A percentile compares a stretch with the other conserved stretches of the same genome.
Evolutionary conservation across 106 monocot genomes (phyloP).

Genomic region (Acanthochlamys bracteata): DNA sequence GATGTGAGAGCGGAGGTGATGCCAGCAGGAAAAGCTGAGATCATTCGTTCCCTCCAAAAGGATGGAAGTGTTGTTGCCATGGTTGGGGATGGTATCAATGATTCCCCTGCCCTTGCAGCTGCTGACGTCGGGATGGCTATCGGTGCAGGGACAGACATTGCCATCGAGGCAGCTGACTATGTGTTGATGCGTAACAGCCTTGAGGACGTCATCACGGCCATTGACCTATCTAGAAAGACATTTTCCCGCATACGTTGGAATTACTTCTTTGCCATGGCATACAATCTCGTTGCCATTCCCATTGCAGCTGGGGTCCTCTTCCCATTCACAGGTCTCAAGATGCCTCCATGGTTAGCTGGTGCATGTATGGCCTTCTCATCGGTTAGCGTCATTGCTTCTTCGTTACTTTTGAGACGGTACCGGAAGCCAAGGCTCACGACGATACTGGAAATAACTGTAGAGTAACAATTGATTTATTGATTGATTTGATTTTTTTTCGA

Average conservation of each 20-base stretch:
- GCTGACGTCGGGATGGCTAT: constrained; percentile 96
- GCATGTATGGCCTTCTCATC: constrained; percentile 94
- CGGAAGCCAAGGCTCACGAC: constrained; percentile 84
- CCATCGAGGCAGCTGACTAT: constrained; percentile 89
- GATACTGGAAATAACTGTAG: constrained; percentile 84
- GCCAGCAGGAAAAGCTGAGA: constrained; percentile 83
- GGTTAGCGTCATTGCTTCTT: constrained; percentile 90
- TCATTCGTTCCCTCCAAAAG: constrained; percentile 49
- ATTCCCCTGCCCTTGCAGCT: constrained; percentile 85
- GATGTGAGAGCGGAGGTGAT: constrained; percentile 89
- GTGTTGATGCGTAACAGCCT: constrained; percentile 80
- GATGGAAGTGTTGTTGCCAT: constrained; percentile 72
- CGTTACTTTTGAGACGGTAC: constrained; percentile 81
- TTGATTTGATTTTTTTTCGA: too few species aligned
- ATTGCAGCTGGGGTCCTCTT: constrained; percentile 83
- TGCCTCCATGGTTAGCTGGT: constrained; percentile 93
- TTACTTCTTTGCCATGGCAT: constrained; percentile 81
- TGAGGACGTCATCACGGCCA: constrained; percentile 89
- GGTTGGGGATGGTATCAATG: constrained; percentile 97
- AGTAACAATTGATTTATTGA: constrained; percentile 14
- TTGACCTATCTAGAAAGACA: constrained; percentile 91
- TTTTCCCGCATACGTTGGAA: constrained; percentile 78
- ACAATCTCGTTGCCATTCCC: constrained; percentile 76
- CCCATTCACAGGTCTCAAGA: constrained; percentile 49
- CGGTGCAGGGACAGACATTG: constrained; percentile 86